Base-by-base conservation (phyloP, 305 asterid species). In the Lippia alba region DNA sequence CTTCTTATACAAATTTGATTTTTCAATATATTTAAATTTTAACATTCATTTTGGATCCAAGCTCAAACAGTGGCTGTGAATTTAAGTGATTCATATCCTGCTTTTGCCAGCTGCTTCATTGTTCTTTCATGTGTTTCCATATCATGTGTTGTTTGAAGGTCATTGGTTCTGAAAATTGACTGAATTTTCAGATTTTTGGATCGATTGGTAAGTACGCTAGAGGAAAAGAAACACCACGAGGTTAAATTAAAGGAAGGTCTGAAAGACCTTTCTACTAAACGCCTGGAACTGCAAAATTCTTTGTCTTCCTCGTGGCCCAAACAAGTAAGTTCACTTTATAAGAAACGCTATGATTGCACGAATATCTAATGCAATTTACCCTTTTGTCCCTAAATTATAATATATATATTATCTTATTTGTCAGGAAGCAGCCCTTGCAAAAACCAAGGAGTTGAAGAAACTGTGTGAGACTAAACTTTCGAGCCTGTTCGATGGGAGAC, bases 301-400 rank as follows among this genome's bases (percentile, higher is more conserved):
- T 64, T 92, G 79, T 87, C 98, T 75, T 94, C 92, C 8, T 88
- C 94, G 9, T 94, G 98, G 99, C 99, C 99, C 14, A 94, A 89
- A 79, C 99, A 92, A 76, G 99, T 94, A 70, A 84, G 97, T 78
- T 70, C 30, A 24, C 48, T 71, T 73, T 57, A 34, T 10, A 51
- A 67, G 39, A 20, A 10, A 44, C 10, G 12, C 49, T 44, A 24
- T 1, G 1, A 24, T 24, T 24, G 30, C 30, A 24, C 30, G 30
- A 24, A 24, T 24, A 24, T 24, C 30, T 24, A 24, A 24, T 24
- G 30, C 30, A 24, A 24, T 24, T 24, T 24, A 24, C 30, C 30
- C 30, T 24, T 54, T 45, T 19, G 8, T 64, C 15, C 41, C 12
- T 1, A 53, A 15, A 15, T 32, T 50, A 24, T 24, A 58, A 15